Percentiles rank a stretch among this genome's conserved stretches.
phyloP scores from a whole-genome alignment of 23 red algal genomes.

The Gracilaria gracilis region DNA sequence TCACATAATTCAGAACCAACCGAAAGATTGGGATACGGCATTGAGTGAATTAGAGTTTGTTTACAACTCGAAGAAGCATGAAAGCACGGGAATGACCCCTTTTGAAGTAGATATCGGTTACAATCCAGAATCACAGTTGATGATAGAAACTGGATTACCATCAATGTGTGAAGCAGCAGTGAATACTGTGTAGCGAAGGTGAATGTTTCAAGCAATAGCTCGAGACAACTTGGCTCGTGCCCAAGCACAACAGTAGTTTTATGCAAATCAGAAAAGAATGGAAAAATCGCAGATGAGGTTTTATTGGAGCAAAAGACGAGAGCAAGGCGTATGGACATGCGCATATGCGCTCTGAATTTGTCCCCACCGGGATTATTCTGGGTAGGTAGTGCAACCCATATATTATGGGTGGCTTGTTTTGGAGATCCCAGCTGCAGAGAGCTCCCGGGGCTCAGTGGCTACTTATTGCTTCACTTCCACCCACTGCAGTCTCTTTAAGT shows the following conservation, averaged over 20 bases:
- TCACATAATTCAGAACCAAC: not conserved
- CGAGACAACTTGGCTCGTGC: not conserved
- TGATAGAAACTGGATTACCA: not conserved
- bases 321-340: no score
- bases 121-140: slow-evolving; percentile 4
- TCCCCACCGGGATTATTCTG: no score
- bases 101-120: slow-evolving; percentile 35
- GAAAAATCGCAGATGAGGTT: no score
- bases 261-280: slow-evolving; percentile 34
- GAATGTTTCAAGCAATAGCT: not conserved
- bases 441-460: no score
- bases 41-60: slow-evolving; percentile 16
- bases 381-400: no score
- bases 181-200: not conserved
- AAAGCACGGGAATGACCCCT: slow-evolving; percentile 23
- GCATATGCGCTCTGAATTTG: no score
- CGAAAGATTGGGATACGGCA: not conserved
- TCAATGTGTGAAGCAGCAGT: not conserved
- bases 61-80: slow-evolving; percentile 16
- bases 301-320: no score
- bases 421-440: no score
- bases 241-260: slow-evolving; percentile 7
- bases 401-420: no score
- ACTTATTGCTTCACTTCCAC: no score
- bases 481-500: no score